Evolutionary conservation across 208 protist genomes (phyloP), one percentile per base, ranked within the genome.

Genomic region (Leishmania mexicana): DNA sequence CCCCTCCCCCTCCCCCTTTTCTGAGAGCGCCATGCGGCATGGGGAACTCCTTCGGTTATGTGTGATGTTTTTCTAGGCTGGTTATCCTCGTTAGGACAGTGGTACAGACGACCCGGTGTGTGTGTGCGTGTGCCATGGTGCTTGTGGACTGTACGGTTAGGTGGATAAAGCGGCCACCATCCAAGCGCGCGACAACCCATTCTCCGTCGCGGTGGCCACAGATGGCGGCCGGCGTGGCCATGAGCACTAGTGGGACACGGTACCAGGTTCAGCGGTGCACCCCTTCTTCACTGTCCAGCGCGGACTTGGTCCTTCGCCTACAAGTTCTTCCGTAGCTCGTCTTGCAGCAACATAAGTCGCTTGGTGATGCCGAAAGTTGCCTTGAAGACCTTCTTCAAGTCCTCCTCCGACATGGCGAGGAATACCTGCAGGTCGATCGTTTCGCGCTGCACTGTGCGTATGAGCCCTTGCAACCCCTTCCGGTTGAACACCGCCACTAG

Each of bases 391-490:
- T 75, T 86, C 73, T 87, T 85, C 42, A 97, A 88, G 58, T 97
- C 93, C 6, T 88, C 83, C n/a, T 87, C 57, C 28, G 73, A 88
- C 95, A 98, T 98, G 31, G 90, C 67, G 42, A 95, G 77, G 67
- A 98, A 98, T 7, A 96, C 91, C 7, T 78, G 60, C 74, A 96
- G 84, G 71, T 98, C 95, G 83, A 98, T 96, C 67, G 93, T 88
- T 80, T 96, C 90, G 75, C 80, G 80, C 76, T 88, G 85, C 57
- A 94, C 62, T 13, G 88, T 83, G 28, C 79, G 71, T 4, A 75
- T 79, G 3, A 98, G 81, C 3, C 87, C 89, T 8, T 86, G 81
- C 71, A 98, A 85, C 17, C 90, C 92, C 51, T 92, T 90, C 83
- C 90, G 89, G 31, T 84, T 83, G 68, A 98, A 90, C 24, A 96